Conservation (phyloP, 2,329 filamentous ascomycete genomes). For the Chaetomium sp. region DNA sequence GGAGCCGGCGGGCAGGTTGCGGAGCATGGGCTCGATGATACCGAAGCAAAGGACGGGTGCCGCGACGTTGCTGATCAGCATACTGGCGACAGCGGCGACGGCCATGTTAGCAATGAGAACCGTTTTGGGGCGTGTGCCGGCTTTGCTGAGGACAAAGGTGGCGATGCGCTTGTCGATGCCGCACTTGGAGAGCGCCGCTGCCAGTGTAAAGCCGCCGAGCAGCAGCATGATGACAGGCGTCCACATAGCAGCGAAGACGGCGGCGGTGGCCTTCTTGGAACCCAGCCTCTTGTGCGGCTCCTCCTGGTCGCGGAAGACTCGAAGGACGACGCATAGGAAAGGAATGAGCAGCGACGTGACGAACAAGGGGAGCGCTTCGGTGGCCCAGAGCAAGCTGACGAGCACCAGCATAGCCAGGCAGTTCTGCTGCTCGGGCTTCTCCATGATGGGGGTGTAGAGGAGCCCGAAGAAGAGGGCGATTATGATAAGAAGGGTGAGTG, state of each 20-base stretch:
- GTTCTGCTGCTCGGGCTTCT: slow-evolving; percentile 88
- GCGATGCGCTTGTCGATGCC: slow-evolving; percentile 97
- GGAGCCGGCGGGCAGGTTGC: slow-evolving; percentile 86
- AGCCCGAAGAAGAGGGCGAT: slow-evolving; percentile 73
- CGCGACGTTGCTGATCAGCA: slow-evolving; percentile 99
- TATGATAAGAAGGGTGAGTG: slow-evolving; percentile 73
- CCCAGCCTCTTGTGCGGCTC: slow-evolving; percentile 67
- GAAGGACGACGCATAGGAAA: slow-evolving; percentile 85
- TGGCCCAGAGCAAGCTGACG: slow-evolving; percentile 93
- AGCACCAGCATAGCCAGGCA: slow-evolving; percentile 92
- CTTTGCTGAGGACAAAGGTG: slow-evolving; percentile 93
- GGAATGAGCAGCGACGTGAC: slow-evolving; percentile 93
- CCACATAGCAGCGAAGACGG: slow-evolving; percentile 97
- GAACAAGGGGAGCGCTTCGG: slow-evolving; percentile 95
- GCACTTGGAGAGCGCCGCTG: slow-evolving; percentile 93
- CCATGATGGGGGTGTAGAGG: slow-evolving; percentile 78
- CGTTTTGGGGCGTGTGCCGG: slow-evolving; percentile 83
- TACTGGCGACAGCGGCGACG: slow-evolving; percentile 94
- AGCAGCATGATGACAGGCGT: slow-evolving; percentile 98
- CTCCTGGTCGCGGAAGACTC: slow-evolving; percentile 78
- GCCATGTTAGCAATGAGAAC: slow-evolving; percentile 98
- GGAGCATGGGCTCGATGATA: slow-evolving; percentile 95
- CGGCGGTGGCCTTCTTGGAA: slow-evolving; percentile 78
- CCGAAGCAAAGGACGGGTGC: slow-evolving; percentile 96
- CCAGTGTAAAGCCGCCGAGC: slow-evolving; percentile 92